Base-by-base conservation (phyloP, 2,329 filamentous ascomycete genomes). In the Fusarium drepaniforme region DNA sequence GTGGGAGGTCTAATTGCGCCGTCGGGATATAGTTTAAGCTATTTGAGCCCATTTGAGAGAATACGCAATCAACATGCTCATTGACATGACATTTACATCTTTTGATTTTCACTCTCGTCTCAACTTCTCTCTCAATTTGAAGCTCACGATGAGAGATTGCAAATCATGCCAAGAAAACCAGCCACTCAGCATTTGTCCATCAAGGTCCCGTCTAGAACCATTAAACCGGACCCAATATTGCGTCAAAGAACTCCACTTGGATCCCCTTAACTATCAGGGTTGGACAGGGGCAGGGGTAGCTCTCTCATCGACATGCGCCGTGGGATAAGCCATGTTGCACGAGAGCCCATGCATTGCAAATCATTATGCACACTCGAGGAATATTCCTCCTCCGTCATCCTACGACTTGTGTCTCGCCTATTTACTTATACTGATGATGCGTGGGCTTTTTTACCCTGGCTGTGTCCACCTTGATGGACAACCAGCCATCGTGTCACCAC, bases 251-350 rank as follows among this genome's bases (percentile, higher is more conserved):
- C 51, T 61, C 40, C 60, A 72, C 64, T 11, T 9, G 9, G 37
- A 59, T 30, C 30, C 46, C 56, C 25, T 61, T 8, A 40, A 30
- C 73, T 65, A 75, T 75, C 72, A 75, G 18, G 73, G 73, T 75
- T 23, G 46, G 12, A 53, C 46, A 53, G 38, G 51, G 30, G 28
- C 44, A 37, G 40, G 35, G 61, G 35, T 40, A 38, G 35, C 56
- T 23, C 33, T 35, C 33, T 35, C 33, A 13, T 62, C 44, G 40
- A 42, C 12, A 35, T 12, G 33, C 58, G 58, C 38, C 44, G 44
- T 49, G 44, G 23, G 44, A 25, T n/a, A 46, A 33, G 38, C 42
- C 30, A 37, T 28, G 60, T 63, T 63, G 30, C 42, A 63, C 35
- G 16, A 53, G 44, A 53, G 61, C 8, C n/a, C 33, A 53, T 53